These are phyloP conservation scores for Blastobotrys indianensis DNA, from an alignment of 1,139 yeast genomes.

Conservation along the genomic window DNA sequence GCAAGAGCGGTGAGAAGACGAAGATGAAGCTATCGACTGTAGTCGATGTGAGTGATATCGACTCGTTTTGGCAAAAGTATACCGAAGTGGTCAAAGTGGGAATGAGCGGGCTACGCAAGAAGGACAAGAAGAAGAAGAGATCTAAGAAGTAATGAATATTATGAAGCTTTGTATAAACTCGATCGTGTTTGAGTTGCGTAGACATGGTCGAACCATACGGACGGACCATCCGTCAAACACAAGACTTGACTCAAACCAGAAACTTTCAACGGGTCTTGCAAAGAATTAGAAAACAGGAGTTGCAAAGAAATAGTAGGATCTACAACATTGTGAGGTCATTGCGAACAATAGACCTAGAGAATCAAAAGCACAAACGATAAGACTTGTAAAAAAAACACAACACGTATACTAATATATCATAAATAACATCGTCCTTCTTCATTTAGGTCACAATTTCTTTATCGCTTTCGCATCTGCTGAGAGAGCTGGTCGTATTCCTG, in stretches of 20 bases:
- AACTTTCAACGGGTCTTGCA: no score
- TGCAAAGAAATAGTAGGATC: no score
- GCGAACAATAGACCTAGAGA: no score
- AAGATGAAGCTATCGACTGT: slow-evolving; percentile 59
- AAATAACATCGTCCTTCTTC: background rate
- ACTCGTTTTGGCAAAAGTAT: slow-evolving; percentile 65
- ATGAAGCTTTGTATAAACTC: background rate
- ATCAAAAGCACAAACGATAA: background rate
- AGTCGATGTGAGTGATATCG: slow-evolving; percentile 51
- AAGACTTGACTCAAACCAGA: no score
- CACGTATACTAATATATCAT: background rate
- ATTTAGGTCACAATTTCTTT: background rate
- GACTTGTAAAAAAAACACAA: background rate
- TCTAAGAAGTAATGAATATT: slow-evolving; percentile 26
- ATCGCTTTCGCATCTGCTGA: slow-evolving; percentile 7
- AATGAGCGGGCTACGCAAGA: slow-evolving; percentile 53
- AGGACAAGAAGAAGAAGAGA: slow-evolving; percentile 56
- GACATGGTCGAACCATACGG: no score
- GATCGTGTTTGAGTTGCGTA: no score
- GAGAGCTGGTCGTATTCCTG: slow-evolving; percentile 28
- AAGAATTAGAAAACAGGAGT: no score
- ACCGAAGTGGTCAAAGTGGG: slow-evolving; percentile 58
- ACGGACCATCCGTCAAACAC: no score
- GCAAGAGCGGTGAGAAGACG: slow-evolving; percentile 37
- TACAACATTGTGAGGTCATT: no score